Conservation (phyloP, 2,329 filamentous ascomycete species). For the Aspergillus persii region DNA sequence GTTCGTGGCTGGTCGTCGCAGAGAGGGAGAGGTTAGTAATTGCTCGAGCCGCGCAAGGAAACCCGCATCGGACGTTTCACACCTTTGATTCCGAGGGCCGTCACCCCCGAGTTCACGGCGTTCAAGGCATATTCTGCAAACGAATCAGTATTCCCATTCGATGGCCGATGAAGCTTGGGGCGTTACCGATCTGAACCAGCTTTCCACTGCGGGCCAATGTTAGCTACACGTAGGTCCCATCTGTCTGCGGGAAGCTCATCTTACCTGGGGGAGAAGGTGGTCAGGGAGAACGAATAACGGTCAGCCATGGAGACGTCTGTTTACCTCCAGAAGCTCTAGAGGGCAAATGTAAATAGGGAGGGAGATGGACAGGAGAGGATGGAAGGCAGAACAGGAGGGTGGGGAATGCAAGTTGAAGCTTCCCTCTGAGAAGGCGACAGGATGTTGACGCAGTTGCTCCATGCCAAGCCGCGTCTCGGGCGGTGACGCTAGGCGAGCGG, state of each 20-base stretch:
- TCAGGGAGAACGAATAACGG: slow-evolving; percentile 98
- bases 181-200: slow-evolving; percentile 91
- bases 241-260: slow-evolving; percentile 36
- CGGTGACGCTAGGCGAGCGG: slow-evolving; percentile 26
- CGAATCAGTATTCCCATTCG: slow-evolving; percentile 16
- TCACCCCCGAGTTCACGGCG: slow-evolving; percentile 98
- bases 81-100: slow-evolving; percentile 98
- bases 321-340: slow-evolving; percentile 17
- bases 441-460: slow-evolving; percentile 32
- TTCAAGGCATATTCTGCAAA: slow-evolving; percentile 92
- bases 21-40: slow-evolving; percentile 13
- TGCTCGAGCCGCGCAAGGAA: slow-evolving; percentile 4
- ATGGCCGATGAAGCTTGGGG: not conserved
- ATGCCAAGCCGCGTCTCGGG: slow-evolving; percentile 19
- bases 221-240: slow-evolving; percentile 34
- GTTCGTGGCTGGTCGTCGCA: slow-evolving; percentile 73
- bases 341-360: slow-evolving; percentile 1
- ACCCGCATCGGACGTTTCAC: slow-evolving; percentile 25
- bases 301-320: slow-evolving; percentile 72
- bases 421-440: slow-evolving; percentile 29
- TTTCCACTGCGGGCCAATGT: slow-evolving; percentile 70
- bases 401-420: slow-evolving; percentile 31
- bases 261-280: slow-evolving; percentile 95
- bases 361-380: slow-evolving; percentile 11
- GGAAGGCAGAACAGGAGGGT: slow-evolving; percentile 14